A percentile compares a stretch with the other conserved stretches of the same genome.
Conservation (phyloP, 1,284 basidiomycete species). For the Ustilago shanxiensis region DNA sequence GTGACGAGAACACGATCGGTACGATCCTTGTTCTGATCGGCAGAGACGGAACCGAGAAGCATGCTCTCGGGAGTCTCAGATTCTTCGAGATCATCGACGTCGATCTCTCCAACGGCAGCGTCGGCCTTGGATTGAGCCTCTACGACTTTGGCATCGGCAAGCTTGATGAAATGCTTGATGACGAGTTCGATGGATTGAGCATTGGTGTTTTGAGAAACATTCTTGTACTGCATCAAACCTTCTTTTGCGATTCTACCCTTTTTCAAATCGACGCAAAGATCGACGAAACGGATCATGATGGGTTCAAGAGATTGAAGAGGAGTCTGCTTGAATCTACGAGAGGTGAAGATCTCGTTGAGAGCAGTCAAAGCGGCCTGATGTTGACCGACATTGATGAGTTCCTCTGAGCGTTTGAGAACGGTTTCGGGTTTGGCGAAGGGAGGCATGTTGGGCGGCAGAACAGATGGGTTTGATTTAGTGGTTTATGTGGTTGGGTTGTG, state of each 20-base stretch:
- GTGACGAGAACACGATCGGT: constrained; percentile 95
- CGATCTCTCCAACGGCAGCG: constrained; percentile 68
- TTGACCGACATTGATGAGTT: constrained; percentile 90
- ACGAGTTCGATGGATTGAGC: constrained; percentile 93
- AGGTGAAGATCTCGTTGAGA: constrained; percentile 89
- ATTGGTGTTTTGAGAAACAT: constrained; percentile 85
- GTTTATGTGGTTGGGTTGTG: too few relatives aligned
- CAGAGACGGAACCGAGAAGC: constrained; percentile 85
- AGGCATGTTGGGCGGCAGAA: constrained; percentile 73
- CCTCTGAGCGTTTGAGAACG: constrained; percentile 87
- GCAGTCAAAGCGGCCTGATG: constrained; percentile 88
- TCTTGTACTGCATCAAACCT: constrained; percentile 83
- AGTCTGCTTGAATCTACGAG: constrained; percentile 93
- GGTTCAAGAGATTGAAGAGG: constrained; percentile 91
- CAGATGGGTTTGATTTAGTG: too few relatives aligned
- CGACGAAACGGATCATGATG: constrained; percentile 89
- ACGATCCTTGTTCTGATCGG: constrained; percentile 92
- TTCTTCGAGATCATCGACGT: constrained; percentile 72
- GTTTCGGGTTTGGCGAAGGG: constrained; percentile 92
- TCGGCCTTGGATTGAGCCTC: constrained; percentile 68
- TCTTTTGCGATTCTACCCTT: constrained; percentile 94
- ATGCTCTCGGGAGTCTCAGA: constrained; percentile 93
- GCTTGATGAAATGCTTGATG: constrained; percentile 87
- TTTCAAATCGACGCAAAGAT: constrained; percentile 94
- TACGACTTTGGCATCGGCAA: constrained; percentile 81